Evolutionary conservation across 208 protist species (phyloP).

Genomic region (Wallacemonas sp.): DNA sequence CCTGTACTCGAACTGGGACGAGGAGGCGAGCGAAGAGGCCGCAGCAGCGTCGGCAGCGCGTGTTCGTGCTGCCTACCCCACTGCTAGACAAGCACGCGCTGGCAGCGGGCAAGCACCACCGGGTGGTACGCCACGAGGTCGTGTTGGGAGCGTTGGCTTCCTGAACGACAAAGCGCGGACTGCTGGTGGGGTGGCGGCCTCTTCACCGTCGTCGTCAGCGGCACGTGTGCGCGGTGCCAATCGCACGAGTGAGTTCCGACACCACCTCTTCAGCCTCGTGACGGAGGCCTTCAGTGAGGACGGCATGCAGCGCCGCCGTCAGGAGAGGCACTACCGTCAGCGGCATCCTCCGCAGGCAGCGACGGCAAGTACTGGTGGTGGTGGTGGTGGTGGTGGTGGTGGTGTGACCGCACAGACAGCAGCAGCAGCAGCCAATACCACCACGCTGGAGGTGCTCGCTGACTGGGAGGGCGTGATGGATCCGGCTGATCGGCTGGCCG

Average conservation of each 20-base stretch:
- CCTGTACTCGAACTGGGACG: slow-evolving; percentile 34
- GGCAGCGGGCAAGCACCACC: no score
- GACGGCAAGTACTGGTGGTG: not conserved
- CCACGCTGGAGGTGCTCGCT: not conserved
- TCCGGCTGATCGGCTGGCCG: not conserved
- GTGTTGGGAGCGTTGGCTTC: no score
- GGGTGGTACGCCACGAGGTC: no score
- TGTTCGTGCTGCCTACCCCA: no score
- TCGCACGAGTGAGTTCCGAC: not conserved
- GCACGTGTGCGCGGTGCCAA: not conserved
- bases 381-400: not conserved
- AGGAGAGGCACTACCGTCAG: slow-evolving; percentile 5
- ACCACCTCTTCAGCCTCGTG: slow-evolving; percentile 4
- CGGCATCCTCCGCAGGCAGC: not conserved
- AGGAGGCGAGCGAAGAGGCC: not conserved
- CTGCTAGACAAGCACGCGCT: no score
- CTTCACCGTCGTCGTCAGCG: not conserved
- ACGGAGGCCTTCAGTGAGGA: slow-evolving; percentile 6
- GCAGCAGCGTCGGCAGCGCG: no score
- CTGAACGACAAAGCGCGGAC: not conserved
- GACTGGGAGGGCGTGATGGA: not conserved
- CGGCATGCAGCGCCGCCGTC: slow-evolving; percentile 10
- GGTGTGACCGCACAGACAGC: no score
- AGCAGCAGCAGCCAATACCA: no score
- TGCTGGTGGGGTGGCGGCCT: not conserved